Evolutionary conservation across 768 basidiomycete species (phyloP).

Genomic region (Psilocybe cubensis): DNA sequence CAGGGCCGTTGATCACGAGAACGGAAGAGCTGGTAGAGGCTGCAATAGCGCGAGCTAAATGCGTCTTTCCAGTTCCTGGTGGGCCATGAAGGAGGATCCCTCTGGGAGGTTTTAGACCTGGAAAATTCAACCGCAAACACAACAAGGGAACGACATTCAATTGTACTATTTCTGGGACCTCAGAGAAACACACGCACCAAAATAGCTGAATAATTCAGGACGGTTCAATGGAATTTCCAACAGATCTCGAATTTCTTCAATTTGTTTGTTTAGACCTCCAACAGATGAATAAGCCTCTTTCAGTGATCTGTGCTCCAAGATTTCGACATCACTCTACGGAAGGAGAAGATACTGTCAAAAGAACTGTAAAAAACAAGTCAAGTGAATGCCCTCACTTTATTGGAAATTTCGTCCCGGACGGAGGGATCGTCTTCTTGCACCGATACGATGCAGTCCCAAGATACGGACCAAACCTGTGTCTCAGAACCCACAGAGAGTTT

Average conservation of each 20-base stretch:
- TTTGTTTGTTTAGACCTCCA: constrained; percentile 89
- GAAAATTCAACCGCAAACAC: neutral
- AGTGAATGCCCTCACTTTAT: constrained; percentile 36
- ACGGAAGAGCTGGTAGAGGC: constrained; percentile 84
- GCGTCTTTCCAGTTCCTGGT: constrained; percentile 97
- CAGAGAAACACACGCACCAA: constrained; percentile 24
- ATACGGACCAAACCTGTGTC: constrained; percentile 58
- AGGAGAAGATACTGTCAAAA: constrained; percentile 15
- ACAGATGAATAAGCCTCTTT: constrained; percentile 77
- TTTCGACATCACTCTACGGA: constrained; percentile 49
- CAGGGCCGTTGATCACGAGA: constrained; percentile 94
- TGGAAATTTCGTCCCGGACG: constrained; percentile 24
- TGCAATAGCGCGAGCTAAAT: constrained; percentile 93
- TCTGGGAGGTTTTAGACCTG: constrained; percentile 92
- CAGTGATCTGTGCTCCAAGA: constrained; percentile 42
- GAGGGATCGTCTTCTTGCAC: constrained; percentile 36
- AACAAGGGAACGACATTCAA: constrained; percentile 5
- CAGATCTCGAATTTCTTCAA: constrained; percentile 66
- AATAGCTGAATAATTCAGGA: constrained; percentile 36
- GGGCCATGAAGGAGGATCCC: constrained; percentile 95
- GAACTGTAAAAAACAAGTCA: constrained; percentile 5
- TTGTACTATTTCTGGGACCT: neutral
- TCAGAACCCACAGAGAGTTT: constrained; percentile 45
- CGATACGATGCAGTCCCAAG: constrained; percentile 69
- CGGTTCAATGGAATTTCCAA: constrained; percentile 37